Base-by-base conservation (phyloP, 768 basidiomycete genomes). In the Galerina sulciceps region DNA sequence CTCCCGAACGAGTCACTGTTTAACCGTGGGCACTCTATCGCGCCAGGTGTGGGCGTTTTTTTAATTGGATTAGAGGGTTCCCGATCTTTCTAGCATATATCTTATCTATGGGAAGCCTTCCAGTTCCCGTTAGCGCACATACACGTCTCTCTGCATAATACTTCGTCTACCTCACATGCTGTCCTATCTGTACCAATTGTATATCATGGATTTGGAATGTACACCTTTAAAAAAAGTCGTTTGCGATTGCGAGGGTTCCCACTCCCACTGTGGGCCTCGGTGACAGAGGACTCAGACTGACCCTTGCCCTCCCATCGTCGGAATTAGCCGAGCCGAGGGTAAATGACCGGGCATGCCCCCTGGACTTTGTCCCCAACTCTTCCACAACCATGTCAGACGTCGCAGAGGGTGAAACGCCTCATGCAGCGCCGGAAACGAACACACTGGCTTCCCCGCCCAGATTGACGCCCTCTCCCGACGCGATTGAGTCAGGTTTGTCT, bases 381-480 rank as follows among this genome's bases (percentile, higher is more conserved):
- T 56, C 63, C 66, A 60, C 68, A 53, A 65, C 60, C 59, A 71
- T 73, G 69, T 65, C 67, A 53, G 64, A 68, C 59, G 57, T 66
- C 17, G 58, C 57, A 41, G 62, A 56, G 34, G 48, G 52, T 13
- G 53, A 60, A 38, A 59, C 58, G n/a, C 57, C 64, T 26, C 63
- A 60, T 17, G n/a, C 60, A 23, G n/a, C 59, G 14, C 51, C 59
- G 42, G 57, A 57, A 48, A 43, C 52, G 44, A 61, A 34, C 15
- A 48, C 26, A 50, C 40, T 55, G 14, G 58, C 52, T 10, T 48
- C 65, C 41, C 66, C 81, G 9, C 76, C 79, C 8, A 67, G 72
- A 14, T 75, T 73, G 2, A 76, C 83, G 8, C 77, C 82, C 18
- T 84, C 84, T 14, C 79, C 83, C 40, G 79, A 79, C 61, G 66